These are phyloP conservation scores for Lactuca saligna DNA, from an alignment of 129 eudicot species.

Conservation along the genomic window DNA sequence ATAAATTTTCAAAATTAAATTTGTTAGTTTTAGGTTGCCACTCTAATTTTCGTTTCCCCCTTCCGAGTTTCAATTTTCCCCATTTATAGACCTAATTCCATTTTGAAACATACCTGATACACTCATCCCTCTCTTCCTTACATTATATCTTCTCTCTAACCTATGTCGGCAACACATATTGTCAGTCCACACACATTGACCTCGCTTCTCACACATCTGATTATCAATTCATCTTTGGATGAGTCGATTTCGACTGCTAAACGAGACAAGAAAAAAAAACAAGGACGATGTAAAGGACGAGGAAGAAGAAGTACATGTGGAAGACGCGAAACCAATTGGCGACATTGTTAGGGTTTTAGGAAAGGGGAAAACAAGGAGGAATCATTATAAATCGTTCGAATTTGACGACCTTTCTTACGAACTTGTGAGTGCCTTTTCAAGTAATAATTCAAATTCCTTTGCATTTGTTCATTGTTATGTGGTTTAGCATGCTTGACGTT, in stretches of 20 bases:
- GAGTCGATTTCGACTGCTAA: not conserved
- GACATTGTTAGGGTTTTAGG: conserved; percentile 47
- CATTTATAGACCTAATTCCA: no score
- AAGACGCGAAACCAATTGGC: conserved; percentile 55
- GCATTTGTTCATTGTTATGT: not conserved
- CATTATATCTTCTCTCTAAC: no score
- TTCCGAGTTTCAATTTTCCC: no score
- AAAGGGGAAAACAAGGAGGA: conserved; percentile 41
- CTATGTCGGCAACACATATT: no score
- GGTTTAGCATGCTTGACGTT: not conserved
- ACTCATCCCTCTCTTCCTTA: no score
- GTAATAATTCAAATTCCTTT: not conserved
- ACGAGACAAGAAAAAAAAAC: conserved; percentile 13
- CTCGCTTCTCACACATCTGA: no score
- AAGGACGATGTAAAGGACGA: conserved; percentile 24
- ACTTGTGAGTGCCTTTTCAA: conserved; percentile 29
- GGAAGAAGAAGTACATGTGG: conserved; percentile 35
- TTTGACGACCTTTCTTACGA: conserved; percentile 46
- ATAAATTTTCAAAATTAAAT: no score
- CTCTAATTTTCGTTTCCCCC: no score
- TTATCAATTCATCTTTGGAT: no score
- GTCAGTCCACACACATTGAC: no score
- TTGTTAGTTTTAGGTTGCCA: no score
- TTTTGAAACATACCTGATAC: no score
- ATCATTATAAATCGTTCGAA: conserved; percentile 45